Percentiles rank a stretch among this genome's conserved stretches.
Conservation (phyloP, 2,329 filamentous ascomycete genomes). For the Aschersonia sp. region DNA sequence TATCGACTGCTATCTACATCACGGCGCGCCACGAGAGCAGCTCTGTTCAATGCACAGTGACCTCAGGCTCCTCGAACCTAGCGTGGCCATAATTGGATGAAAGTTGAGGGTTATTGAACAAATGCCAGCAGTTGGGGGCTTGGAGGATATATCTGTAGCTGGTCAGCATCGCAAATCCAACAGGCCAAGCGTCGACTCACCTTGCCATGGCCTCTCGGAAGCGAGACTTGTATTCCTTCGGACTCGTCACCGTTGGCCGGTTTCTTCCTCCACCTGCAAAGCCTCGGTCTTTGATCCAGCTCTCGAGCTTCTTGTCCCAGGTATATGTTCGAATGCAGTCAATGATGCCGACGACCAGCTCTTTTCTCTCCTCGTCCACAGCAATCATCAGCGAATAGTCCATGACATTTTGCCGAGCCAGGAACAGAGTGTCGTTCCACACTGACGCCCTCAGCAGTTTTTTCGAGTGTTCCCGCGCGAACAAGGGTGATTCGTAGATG, state of each 20-base stretch:
- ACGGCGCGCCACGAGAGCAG: too few species aligned
- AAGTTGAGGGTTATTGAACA: conserved; percentile 36
- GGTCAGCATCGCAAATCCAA: background rate
- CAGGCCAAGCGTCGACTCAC: conserved; percentile 29
- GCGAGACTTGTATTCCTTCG: conserved; percentile 91
- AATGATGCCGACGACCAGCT: conserved; percentile 94
- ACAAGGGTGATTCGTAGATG: conserved; percentile 92
- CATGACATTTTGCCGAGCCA: conserved; percentile 95
- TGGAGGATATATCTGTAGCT: conserved; percentile 50
- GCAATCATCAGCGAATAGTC: conserved; percentile 98
- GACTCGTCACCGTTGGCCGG: conserved; percentile 87
- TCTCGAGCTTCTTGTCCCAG: conserved; percentile 99
- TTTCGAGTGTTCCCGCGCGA: conserved; percentile 90
- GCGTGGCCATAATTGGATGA: conserved; percentile 21
- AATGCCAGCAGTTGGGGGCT: conserved; percentile 63
- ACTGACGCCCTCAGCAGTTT: conserved; percentile 82
- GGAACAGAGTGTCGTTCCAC: conserved; percentile 94
- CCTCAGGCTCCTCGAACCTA: conserved; percentile 24
- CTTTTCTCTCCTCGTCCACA: conserved; percentile 77
- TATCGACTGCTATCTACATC: too few species aligned
- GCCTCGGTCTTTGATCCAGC: conserved; percentile 96
- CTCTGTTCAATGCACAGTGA: background rate
- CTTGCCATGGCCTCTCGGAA: conserved; percentile 95
- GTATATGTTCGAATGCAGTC: conserved; percentile 98
- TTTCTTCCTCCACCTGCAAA: conserved; percentile 64